A percentile compares a stretch with the other conserved stretches of the same genome.
Conservation (phyloP, 306 rosid species). For the Potentilla sterilis region DNA sequence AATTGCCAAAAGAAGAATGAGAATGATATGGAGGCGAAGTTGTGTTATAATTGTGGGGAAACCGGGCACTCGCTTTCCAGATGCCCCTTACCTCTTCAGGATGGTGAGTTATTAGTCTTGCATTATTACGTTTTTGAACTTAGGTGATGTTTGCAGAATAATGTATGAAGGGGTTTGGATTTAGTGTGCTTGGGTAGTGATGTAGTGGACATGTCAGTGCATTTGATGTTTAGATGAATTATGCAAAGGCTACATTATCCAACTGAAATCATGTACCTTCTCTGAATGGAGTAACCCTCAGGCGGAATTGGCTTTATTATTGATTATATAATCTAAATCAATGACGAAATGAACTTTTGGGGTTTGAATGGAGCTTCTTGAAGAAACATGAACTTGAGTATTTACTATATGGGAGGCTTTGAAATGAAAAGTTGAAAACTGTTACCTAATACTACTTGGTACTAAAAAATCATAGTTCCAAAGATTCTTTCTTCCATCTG, state of each 20-base stretch:
- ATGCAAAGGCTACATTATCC: not conserved
- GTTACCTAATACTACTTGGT: not conserved
- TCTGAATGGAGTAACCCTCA: not conserved
- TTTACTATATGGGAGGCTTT: not conserved
- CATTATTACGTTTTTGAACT: not conserved
- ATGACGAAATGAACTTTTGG: not conserved
- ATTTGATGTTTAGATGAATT: slow-evolving; percentile 9
- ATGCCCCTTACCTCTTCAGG: slow-evolving; percentile 60
- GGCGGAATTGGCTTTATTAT: not conserved
- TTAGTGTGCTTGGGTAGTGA: not conserved
- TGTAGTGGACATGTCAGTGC: not conserved
- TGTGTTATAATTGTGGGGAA: slow-evolving; percentile 88
- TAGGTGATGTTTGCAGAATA: not conserved
- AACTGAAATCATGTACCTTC: not conserved
- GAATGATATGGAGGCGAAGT: slow-evolving; percentile 37
- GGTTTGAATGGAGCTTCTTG: not conserved
- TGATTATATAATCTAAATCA: not conserved
- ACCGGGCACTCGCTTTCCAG: slow-evolving; percentile 69
- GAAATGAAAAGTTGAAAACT: not conserved
- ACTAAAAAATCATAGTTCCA: no score
- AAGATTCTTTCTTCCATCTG: not conserved
- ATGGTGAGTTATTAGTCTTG: slow-evolving; percentile 42
- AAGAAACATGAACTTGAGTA: not conserved
- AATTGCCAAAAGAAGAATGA: slow-evolving; percentile 66
- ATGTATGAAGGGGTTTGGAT: not conserved